Conservation (phyloP, 805 yeast species). For the Hanseniaspora meyeri region DNA sequence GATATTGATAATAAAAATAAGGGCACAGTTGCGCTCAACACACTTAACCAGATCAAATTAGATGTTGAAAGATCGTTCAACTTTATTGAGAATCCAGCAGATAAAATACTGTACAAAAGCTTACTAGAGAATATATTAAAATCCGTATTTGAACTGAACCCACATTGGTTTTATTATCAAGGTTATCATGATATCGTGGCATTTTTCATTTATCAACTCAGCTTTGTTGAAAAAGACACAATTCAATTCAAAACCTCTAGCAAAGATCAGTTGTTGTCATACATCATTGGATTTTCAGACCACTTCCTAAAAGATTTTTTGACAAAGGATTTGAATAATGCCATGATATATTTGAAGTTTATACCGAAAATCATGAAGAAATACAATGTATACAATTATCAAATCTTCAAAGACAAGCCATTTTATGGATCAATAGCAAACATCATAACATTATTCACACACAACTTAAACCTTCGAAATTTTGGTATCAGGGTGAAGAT, state of each 20-base stretch:
- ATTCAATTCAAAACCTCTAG: background rate
- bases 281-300: constrained; percentile 41
- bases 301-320: constrained; percentile 69
- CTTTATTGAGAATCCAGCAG: constrained; percentile 17
- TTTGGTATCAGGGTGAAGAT: background rate
- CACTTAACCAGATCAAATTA: constrained; percentile 49
- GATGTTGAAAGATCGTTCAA: constrained; percentile 69
- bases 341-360: constrained; percentile 52
- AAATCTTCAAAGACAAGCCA: constrained; percentile 27
- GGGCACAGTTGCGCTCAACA: background rate
- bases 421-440: constrained; percentile 64
- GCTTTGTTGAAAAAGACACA: constrained; percentile 1
- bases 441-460: constrained; percentile 65
- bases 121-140: constrained; percentile 33
- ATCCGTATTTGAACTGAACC: constrained; percentile 46
- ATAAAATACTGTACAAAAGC: constrained; percentile 19
- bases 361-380: constrained; percentile 58
- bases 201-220: constrained; percentile 45
- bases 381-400: constrained; percentile 26
- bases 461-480: constrained; percentile 35
- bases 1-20: too few species aligned
- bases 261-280: background rate
- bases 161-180: constrained; percentile 66
- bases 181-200: constrained; percentile 85
- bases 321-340: constrained; percentile 55